phyloP scores from a whole-genome alignment of 2,329 filamentous ascomycete genomes.

The Alternaria ethzedia region DNA sequence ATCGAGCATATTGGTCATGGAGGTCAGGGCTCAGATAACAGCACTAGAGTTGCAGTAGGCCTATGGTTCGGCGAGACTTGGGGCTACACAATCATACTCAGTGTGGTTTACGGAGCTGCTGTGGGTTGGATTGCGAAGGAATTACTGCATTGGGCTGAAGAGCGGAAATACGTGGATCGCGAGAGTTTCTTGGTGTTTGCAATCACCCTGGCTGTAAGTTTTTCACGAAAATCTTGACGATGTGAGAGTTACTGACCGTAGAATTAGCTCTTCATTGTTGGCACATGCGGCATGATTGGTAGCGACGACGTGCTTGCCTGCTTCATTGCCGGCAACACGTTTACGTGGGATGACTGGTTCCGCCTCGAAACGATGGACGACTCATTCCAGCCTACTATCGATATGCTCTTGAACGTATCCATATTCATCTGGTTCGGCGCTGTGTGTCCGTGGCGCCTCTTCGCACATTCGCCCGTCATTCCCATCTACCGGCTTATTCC shows the following conservation, averaged over 20 bases:
- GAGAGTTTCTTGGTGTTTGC: conserved; percentile 90
- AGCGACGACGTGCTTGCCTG: conserved; percentile 90
- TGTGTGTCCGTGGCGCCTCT: conserved; percentile 79
- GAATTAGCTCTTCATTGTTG: conserved; percentile 76
- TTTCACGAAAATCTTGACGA: background rate
- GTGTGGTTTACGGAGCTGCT: conserved; percentile 74
- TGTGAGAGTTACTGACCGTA: background rate
- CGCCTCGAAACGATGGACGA: conserved; percentile 87
- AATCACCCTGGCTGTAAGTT: conserved; percentile 75
- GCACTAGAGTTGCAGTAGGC: conserved; percentile 70
- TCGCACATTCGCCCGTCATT: conserved; percentile 71
- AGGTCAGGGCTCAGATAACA: conserved; percentile 55
- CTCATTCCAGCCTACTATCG: conserved; percentile 89
- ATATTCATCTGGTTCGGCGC: conserved; percentile 82
- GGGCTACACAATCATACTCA: conserved; percentile 82
- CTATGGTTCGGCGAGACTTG: conserved; percentile 87
- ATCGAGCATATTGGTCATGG: conserved; percentile 74
- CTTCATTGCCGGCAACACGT: conserved; percentile 89
- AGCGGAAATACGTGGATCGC: conserved; percentile 79
- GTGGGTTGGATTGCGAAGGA: conserved; percentile 85
- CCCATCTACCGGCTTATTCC: conserved; percentile 75
- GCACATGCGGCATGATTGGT: conserved; percentile 85
- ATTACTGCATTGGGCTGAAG: conserved; percentile 82
- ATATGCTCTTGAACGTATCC: conserved; percentile 89
- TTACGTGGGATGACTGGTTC: conserved; percentile 96